Evolutionary conservation across 352 stramenopile species (phyloP).

Genomic region (Globisporangium rhizosaccharum): DNA sequence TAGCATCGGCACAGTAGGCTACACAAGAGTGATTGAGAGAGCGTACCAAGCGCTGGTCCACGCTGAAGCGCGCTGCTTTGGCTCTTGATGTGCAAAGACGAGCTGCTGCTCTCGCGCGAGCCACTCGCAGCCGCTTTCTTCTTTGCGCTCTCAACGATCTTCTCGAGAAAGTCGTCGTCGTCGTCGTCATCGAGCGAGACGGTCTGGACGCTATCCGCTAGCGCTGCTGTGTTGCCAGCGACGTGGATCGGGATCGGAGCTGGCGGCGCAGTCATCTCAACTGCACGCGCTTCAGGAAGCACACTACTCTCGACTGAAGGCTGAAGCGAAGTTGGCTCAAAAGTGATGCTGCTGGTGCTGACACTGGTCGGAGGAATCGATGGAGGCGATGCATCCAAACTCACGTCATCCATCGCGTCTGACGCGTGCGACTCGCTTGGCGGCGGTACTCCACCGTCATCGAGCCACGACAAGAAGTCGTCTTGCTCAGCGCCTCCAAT

Average conservation of each 20-base stretch:
- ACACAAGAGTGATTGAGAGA: neutral
- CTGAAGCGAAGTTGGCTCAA: neutral
- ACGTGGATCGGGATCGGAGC: slow-evolving; percentile 13
- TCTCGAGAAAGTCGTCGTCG: slow-evolving; percentile 46
- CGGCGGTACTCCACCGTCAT: slow-evolving; percentile 27
- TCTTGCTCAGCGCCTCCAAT: slow-evolving; percentile 34
- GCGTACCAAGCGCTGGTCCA: slow-evolving; percentile 10
- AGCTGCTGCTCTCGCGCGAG: slow-evolving; percentile 54
- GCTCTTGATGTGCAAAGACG: slow-evolving; percentile 63
- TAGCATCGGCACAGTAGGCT: neutral
- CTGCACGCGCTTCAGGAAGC: neutral
- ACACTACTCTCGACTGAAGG: too few species aligned
- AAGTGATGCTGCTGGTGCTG: neutral
- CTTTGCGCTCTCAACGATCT: slow-evolving; percentile 51
- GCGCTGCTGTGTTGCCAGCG: neutral
- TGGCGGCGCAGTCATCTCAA: slow-evolving; percentile 3
- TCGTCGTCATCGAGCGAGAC: slow-evolving; percentile 36
- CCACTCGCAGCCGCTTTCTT: slow-evolving; percentile 20
- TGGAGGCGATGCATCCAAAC: slow-evolving; percentile 1
- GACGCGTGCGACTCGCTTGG: neutral
- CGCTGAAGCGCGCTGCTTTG: slow-evolving; percentile 26
- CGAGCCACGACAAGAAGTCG: slow-evolving; percentile 80
- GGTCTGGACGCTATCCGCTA: slow-evolving; percentile 6
- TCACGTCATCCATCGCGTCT: slow-evolving; percentile 15
- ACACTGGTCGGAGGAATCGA: neutral